phyloP scores from a whole-genome alignment of 129 eudicot genomes.

The sunflower (Helianthus annuus) region HanXRQr2.0-SUNRISE NC_035440.2:26171195-26171694 shows the following conservation, averaged over 20 bases:
- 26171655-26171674: background rate
- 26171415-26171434: slow-evolving; percentile 85
- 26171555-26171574: background rate
- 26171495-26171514: background rate
- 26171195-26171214: too few relatives aligned
- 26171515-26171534: background rate
- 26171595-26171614: background rate
- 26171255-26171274: background rate
- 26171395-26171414: slow-evolving; percentile 72
- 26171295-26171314: background rate
- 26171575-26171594: slow-evolving; percentile 10
- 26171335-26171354: background rate
- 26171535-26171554: slow-evolving; percentile 2
- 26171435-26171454: slow-evolving; percentile 89
- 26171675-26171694: background rate
- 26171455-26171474: slow-evolving; percentile 44
- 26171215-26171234: too few relatives aligned
- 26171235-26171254: background rate
- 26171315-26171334: background rate
- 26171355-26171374: background rate
- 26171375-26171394: slow-evolving; percentile 66
- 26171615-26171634: background rate
- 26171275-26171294: background rate
- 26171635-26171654: background rate
- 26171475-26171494: slow-evolving; percentile 5